Evolutionary conservation across 2,329 filamentous ascomycete species (phyloP).

Genomic region (Aspergillus fischeri): DNA sequence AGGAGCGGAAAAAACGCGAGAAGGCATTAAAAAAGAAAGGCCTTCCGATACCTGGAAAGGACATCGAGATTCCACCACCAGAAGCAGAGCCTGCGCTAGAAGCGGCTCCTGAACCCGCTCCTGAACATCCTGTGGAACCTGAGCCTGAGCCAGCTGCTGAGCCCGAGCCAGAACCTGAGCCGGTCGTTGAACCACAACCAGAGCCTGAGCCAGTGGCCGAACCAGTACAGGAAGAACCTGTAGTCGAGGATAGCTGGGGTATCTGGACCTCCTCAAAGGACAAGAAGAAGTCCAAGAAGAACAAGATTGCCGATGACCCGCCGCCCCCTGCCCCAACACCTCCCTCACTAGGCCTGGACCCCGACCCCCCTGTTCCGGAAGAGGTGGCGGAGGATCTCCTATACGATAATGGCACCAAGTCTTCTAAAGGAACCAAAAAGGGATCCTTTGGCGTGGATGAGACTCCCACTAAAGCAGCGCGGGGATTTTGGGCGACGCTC

Average conservation of each 20-base stretch:
- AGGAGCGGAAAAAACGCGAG: constrained; percentile 45
- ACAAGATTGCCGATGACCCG: constrained; percentile 39
- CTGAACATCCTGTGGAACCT: constrained; percentile 1
- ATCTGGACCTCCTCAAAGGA: constrained; percentile 37
- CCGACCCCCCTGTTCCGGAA: constrained; percentile 31
- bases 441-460: constrained; percentile 31
- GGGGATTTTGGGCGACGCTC: constrained; percentile 44
- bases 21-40: constrained; percentile 24
- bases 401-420: constrained; percentile 38
- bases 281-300: constrained; percentile 50
- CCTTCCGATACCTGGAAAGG: constrained; percentile 27
- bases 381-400: constrained; percentile 32
- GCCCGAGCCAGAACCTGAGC: constrained; percentile 21
- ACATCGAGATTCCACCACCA: constrained; percentile 19
- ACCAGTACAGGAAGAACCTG: constrained; percentile 17
- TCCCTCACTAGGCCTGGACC: constrained; percentile 41
- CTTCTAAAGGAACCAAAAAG: constrained; percentile 34
- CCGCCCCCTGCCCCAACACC: constrained; percentile 48
- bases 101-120: constrained; percentile 16
- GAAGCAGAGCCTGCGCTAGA: constrained; percentile 19
- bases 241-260: constrained; percentile 26
- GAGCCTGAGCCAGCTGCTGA: constrained; percentile 14
- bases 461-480: constrained; percentile 32
- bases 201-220: constrained; percentile 24
- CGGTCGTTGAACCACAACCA: constrained; percentile 9